Evolutionary conservation across 495 filamentous ascomycete species (phyloP), one percentile per base, ranked within the genome.

Genomic region (Apiosordaria backusii): DNA sequence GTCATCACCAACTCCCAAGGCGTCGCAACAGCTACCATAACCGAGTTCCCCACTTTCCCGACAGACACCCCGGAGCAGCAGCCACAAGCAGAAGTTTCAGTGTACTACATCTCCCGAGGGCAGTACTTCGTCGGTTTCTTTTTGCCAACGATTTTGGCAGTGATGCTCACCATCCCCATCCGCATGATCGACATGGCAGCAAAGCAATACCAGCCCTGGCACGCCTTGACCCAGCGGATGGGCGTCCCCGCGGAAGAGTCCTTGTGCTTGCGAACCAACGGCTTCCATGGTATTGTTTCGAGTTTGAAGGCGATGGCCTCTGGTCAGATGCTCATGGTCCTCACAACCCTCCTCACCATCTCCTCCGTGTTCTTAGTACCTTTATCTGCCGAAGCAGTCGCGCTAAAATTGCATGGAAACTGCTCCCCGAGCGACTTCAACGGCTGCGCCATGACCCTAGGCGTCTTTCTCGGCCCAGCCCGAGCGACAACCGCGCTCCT

Each of bases 41-140:
- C 71, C 1, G 65, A 69, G 21, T 78, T 76, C 69, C 74, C 74
- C 1, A 65, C 62, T 24, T 50, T 35, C 62, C 60, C 69, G 55
- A 57, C 65, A 66, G 18, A 22, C 65, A 24, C 45, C 22, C 21
- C 61, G 4, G 19, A 19, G 50, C 19, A 35, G 23, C 24, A 62
- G 24, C 23, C 60, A 25, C 21, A 61, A 65, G 67, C 18, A 18
- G 65, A 9, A 5, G 24, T 71, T 9, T 63, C 67, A 16, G 67
- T 68, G 0, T 77, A 74, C 62, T 40, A 24, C 25, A 69, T 77
- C 19, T 69, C 67, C 35, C 27, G 66, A 10, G 66, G 54, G 19
- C 55, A 74, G n/a, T 78, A 78, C 57, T 77, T 78, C 62, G 67
- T 77, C 25, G 76, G 77, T 9, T 73, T 68, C 62, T 77, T 79